A percentile compares a stretch with the other conserved stretches of the same genome.
These are phyloP conservation scores for Cytospora piceae DNA, from an alignment of 2,329 filamentous ascomycete genomes.

Conservation along the genomic window DNA sequence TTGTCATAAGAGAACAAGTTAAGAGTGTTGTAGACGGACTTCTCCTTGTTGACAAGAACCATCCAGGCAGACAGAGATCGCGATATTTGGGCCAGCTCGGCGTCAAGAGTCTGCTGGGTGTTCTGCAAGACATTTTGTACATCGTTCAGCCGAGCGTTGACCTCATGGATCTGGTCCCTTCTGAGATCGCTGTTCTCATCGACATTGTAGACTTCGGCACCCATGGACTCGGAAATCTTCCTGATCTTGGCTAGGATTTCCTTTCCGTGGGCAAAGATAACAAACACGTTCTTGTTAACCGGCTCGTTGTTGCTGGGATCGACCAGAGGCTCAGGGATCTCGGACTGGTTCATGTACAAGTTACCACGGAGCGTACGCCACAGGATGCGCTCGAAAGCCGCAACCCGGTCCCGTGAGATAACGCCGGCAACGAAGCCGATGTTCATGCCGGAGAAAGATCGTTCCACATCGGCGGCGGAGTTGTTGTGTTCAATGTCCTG, in stretches of 20 bases:
- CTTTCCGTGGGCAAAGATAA: conserved; percentile 98
- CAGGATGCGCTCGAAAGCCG: conserved; percentile 93
- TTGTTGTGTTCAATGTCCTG: conserved; percentile 88
- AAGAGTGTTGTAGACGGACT: conserved; percentile 92
- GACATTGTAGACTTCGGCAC: conserved; percentile 93
- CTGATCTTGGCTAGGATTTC: conserved; percentile 98
- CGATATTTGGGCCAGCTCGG: conserved; percentile 90
- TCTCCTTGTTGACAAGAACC: conserved; percentile 97
- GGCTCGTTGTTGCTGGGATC: conserved; percentile 92
- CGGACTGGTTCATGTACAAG: conserved; percentile 99
- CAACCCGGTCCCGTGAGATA: conserved; percentile 89
- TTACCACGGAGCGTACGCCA: conserved; percentile 98
- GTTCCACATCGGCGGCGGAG: conserved; percentile 69
- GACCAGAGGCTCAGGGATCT: conserved; percentile 91
- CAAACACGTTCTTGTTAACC: conserved; percentile 96
- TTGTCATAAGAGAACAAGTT: conserved; percentile 98
- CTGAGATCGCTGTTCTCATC: conserved; percentile 97
- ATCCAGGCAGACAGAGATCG: conserved; percentile 95
- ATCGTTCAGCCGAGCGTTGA: conserved; percentile 90
- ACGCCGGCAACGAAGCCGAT: conserved; percentile 98
- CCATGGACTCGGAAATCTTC: conserved; percentile 97
- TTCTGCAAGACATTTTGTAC: conserved; percentile 91
- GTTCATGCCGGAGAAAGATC: conserved; percentile 96
- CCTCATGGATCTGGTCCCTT: conserved; percentile 94
- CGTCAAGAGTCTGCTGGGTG: conserved; percentile 91